These are phyloP conservation scores for Dryas octopetala DNA, from an alignment of 306 rosid genomes.

Conservation along the genomic window DNA sequence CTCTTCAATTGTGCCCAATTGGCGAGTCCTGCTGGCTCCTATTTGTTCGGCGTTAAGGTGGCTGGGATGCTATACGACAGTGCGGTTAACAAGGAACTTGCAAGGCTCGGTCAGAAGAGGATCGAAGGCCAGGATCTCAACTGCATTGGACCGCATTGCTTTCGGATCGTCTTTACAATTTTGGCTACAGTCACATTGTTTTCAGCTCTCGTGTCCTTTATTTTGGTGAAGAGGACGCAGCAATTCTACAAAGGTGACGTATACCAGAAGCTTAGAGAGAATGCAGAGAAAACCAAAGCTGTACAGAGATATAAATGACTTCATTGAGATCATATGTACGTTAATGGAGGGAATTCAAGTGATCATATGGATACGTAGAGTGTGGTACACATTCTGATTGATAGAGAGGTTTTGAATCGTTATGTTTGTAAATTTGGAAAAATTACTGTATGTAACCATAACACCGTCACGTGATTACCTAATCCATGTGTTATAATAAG, in stretches of 20 bases:
- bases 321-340: not conserved
- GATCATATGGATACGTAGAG: no score
- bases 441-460: no score
- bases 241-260: conserved; percentile 16
- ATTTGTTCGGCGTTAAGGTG: conserved; percentile 8
- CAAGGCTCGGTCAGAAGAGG: conserved; percentile 1
- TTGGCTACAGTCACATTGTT: conserved; percentile 4
- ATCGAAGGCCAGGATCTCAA: conserved; percentile 13
- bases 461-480: no score
- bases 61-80: conserved; percentile 15
- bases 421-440: no score
- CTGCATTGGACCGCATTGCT: conserved; percentile 18
- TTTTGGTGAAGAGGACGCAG: conserved; percentile 19
- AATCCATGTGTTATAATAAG: no score
- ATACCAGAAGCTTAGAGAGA: conserved; percentile 20
- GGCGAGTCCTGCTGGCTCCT: conserved; percentile 20
- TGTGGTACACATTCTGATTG: no score
- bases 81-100: conserved; percentile 9
- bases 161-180: conserved; percentile 6
- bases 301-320: not conserved
- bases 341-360: not conserved
- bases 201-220: not conserved
- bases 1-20: conserved; percentile 4
- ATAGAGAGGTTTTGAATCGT: no score
- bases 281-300: not conserved